phyloP scores from a whole-genome alignment of 2,329 filamentous ascomycete genomes.

The Didymella exigua region DNA sequence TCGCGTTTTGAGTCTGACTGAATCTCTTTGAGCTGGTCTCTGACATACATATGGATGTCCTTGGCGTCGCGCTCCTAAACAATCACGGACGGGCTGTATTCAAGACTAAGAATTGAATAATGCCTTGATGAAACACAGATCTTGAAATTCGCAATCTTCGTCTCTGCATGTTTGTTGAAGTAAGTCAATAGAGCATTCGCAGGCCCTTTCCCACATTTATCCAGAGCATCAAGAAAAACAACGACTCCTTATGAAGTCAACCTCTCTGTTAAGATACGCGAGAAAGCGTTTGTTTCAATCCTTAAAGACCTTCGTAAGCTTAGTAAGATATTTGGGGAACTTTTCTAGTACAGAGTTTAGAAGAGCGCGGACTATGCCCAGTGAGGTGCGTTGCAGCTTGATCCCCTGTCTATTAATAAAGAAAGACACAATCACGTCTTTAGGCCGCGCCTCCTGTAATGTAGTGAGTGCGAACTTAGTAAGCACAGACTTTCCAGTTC shows the following conservation, averaged over 20 bases:
- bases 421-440: background rate
- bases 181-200: background rate
- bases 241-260: background rate
- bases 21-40: background rate
- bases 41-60: background rate
- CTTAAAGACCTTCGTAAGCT: too few relatives aligned
- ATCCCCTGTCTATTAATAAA: constrained; percentile 1
- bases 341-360: too few relatives aligned
- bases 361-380: too few relatives aligned
- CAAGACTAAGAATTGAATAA: background rate
- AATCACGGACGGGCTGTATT: background rate
- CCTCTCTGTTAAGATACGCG: too few relatives aligned
- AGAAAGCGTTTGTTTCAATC: background rate
- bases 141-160: background rate
- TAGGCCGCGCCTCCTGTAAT: background rate
- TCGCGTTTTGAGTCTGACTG: too few relatives aligned
- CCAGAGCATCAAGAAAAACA: background rate
- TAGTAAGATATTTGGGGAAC: too few relatives aligned
- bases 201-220: background rate
- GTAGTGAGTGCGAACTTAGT: constrained; percentile 32
- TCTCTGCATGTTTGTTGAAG: background rate
- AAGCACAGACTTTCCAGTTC: constrained; percentile 48
- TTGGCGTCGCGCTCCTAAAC: background rate
- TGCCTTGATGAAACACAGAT: background rate
- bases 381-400: too few relatives aligned